Percentiles rank a stretch among this genome's conserved stretches.
phyloP scores from a whole-genome alignment of 2,329 filamentous ascomycete genomes.

The Raffaelea deltoideospora region DNA sequence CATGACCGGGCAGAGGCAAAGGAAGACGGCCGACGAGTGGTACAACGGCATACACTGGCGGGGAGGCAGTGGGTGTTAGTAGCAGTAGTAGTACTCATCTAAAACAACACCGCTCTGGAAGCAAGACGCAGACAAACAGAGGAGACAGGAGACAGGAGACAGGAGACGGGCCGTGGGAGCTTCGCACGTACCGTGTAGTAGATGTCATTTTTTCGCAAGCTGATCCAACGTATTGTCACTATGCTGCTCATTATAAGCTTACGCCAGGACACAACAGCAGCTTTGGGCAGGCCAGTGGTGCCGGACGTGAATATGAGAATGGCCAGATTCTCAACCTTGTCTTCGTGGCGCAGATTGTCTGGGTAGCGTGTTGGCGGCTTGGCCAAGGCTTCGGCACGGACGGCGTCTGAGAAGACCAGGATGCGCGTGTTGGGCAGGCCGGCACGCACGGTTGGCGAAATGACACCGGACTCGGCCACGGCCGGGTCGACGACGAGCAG shows the following conservation, averaged over 20 bases:
- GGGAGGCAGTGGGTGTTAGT: neutral
- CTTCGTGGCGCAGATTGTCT: conserved; percentile 37
- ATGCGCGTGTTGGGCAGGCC: conserved; percentile 38
- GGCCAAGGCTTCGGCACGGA: conserved; percentile 37
- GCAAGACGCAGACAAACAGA: too few species aligned
- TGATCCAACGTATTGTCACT: conserved; percentile 40
- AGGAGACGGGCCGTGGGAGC: conserved; percentile 1
- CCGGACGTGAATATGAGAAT: conserved; percentile 75
- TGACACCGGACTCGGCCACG: conserved; percentile 35
- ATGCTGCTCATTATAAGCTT: conserved; percentile 41
- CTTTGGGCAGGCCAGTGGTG: conserved; percentile 72
- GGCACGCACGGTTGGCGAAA: conserved; percentile 41
- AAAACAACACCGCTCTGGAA: too few species aligned
- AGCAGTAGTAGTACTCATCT: neutral
- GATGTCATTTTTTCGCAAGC: conserved; percentile 45
- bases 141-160: neutral
- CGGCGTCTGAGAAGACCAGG: conserved; percentile 42
- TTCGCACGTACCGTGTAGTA: conserved; percentile 51
- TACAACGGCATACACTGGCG: conserved; percentile 72
- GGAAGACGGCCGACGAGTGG: conserved; percentile 61
- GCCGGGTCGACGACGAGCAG: conserved; percentile 55
- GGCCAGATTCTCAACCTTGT: conserved; percentile 41
- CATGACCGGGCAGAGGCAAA: conserved; percentile 51
- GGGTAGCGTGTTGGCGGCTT: conserved; percentile 39
- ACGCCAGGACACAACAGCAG: conserved; percentile 59